Evolutionary conservation across 2,329 filamentous ascomycete species (phyloP).

Genomic region (Endoconidiophora polonica): DNA sequence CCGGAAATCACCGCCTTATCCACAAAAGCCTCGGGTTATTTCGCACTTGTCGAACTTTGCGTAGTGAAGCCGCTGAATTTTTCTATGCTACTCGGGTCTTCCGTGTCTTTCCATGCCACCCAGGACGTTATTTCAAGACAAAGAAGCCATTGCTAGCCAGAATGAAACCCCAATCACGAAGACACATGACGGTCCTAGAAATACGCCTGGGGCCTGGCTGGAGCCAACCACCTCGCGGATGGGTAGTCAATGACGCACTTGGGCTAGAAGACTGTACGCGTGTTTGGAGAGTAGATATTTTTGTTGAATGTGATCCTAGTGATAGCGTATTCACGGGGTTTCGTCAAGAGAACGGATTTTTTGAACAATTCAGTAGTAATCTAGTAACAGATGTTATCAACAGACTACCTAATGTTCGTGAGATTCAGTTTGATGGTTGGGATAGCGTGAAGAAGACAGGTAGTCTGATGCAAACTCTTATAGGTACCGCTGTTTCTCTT

Average conservation of each 20-base stretch:
- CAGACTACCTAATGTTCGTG: conserved; percentile 36
- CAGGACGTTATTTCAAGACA: conserved; percentile 52
- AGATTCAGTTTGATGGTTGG: conserved; percentile 55
- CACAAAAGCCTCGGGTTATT: conserved; percentile 43
- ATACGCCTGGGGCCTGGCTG: conserved; percentile 58
- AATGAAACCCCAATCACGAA: conserved; percentile 42
- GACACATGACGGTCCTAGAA: conserved; percentile 46
- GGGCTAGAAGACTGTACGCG: conserved; percentile 45
- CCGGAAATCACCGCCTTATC: conserved; percentile 45
- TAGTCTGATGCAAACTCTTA: conserved; percentile 44
- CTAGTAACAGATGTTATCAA: conserved; percentile 41
- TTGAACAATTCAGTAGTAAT: conserved; percentile 46
- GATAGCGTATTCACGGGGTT: conserved; percentile 52
- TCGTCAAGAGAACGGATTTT: conserved; percentile 48
- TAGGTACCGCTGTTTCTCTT: conserved; percentile 32
- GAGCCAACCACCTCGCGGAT: conserved; percentile 51
- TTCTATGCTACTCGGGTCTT: conserved; percentile 49
- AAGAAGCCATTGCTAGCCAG: conserved; percentile 56
- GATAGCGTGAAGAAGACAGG: conserved; percentile 47
- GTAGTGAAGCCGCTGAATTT: conserved; percentile 44
- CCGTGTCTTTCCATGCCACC: conserved; percentile 49
- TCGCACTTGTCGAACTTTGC: conserved; percentile 41
- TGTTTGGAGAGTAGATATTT: conserved; percentile 44
- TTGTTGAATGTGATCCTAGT: conserved; percentile 57
- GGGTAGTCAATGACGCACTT: conserved; percentile 49